These are phyloP conservation scores for Panellus pusillus DNA, from an alignment of 768 basidiomycete genomes.

Conservation along the genomic window DNA sequence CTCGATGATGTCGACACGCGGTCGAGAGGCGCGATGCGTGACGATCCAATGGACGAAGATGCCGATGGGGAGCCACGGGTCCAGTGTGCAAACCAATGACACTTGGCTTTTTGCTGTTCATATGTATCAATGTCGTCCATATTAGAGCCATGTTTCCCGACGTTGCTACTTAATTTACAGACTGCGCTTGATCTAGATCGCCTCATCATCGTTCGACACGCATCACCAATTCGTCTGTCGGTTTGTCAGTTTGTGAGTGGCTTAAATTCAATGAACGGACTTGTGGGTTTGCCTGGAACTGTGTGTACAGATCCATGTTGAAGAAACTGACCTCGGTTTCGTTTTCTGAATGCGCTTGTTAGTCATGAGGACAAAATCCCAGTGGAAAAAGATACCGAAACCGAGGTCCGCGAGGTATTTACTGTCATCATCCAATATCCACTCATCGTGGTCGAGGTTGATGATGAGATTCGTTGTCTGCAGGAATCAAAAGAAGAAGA, in stretches of 20 bases:
- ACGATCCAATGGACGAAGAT: slow-evolving; percentile 94
- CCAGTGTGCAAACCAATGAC: slow-evolving; percentile 91
- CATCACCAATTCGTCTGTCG: slow-evolving; percentile 48
- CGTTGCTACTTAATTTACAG: slow-evolving; percentile 35
- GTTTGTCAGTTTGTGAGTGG: not conserved
- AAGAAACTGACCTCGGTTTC: slow-evolving; percentile 96
- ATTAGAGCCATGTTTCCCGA: slow-evolving; percentile 32
- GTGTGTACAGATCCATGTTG: slow-evolving; percentile 70
- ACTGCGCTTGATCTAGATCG: slow-evolving; percentile 30
- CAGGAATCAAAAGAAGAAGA: not conserved
- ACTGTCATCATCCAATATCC: slow-evolving; percentile 75
- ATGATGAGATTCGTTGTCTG: slow-evolving; percentile 98
- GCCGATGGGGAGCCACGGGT: slow-evolving; percentile 84
- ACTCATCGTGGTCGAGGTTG: slow-evolving; percentile 93
- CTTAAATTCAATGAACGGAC: slow-evolving; percentile 38
- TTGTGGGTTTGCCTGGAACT: slow-evolving; percentile 82
- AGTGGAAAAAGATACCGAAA: slow-evolving; percentile 56
- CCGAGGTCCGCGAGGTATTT: slow-evolving; percentile 68
- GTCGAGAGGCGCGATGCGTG: slow-evolving; percentile 51
- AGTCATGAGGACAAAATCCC: not conserved
- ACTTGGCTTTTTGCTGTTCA: slow-evolving; percentile 12
- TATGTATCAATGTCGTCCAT: slow-evolving; percentile 21
- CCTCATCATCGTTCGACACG: not conserved
- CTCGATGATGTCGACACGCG: slow-evolving; percentile 78
- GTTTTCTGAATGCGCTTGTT: slow-evolving; percentile 61